Evolutionary conservation across 169 alveolate genomes (phyloP).

Genomic region (Neospora caninum): DNA sequence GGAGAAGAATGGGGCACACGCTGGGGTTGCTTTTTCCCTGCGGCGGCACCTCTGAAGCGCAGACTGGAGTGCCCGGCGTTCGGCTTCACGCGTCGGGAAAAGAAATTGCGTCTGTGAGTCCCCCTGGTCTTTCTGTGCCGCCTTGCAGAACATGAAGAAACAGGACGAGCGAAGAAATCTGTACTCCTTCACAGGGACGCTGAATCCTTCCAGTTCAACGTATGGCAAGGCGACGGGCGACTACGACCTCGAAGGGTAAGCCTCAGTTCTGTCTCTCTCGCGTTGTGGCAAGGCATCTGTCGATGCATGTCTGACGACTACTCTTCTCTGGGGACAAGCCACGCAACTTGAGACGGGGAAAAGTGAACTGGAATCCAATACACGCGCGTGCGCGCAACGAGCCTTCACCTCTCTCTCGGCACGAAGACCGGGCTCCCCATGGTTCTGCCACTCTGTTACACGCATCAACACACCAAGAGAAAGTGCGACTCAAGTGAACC

Average conservation of each 20-base stretch:
- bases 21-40: not conserved
- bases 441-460: too few species aligned
- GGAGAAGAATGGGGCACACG: not conserved
- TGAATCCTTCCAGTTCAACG: not conserved
- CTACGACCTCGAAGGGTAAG: conserved; percentile 43
- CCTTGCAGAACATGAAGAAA: conserved; percentile 32
- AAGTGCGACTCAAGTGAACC: too few species aligned
- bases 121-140: not conserved
- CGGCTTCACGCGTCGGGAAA: too few species aligned
- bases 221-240: not conserved
- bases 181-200: conserved; percentile 44
- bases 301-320: too few species aligned
- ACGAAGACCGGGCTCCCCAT: too few species aligned
- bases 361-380: too few species aligned
- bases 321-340: too few species aligned
- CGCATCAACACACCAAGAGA: too few species aligned
- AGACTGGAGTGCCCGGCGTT: too few species aligned
- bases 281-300: not conserved
- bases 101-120: not conserved
- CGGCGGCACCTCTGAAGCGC: not conserved
- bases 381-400: too few species aligned
- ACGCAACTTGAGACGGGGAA: too few species aligned
- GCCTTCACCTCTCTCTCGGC: too few species aligned
- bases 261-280: not conserved
- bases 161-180: conserved; percentile 50